These are phyloP conservation scores for Clarkia xantiana DNA, from an alignment of 345 rosid species.

Conservation along the genomic window DNA sequence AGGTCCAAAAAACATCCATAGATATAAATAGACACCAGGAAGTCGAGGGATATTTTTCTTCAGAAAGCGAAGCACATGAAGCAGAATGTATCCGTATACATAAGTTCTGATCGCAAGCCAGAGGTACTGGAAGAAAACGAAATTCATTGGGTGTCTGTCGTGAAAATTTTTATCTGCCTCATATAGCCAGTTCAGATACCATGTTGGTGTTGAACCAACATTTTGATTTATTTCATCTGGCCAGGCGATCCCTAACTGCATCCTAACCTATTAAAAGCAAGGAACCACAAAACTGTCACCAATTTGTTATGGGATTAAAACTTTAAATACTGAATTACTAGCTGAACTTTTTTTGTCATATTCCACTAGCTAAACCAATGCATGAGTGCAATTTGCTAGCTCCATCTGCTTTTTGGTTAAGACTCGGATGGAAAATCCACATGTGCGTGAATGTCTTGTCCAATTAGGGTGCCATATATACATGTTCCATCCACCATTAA, in stretches of 20 bases:
- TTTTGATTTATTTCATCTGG: conserved; percentile 67
- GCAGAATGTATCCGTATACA: conserved; percentile 47
- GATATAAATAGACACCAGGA: conserved; percentile 24
- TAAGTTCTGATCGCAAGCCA: conserved; percentile 53
- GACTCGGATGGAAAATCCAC: too few relatives aligned
- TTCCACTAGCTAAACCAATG: background rate
- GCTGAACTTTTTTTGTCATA: too few relatives aligned
- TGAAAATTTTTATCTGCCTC: conserved; percentile 54
- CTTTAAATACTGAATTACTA: too few relatives aligned
- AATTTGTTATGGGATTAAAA: too few relatives aligned
- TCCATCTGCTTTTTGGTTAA: too few relatives aligned
- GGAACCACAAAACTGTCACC: background rate
- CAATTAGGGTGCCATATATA: too few relatives aligned
- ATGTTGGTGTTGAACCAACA: conserved; percentile 64
- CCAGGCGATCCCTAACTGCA: conserved; percentile 81
- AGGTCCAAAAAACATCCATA: conserved; percentile 35
- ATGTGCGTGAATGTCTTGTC: too few relatives aligned
- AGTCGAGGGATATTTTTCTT: conserved; percentile 57
- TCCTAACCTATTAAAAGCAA: conserved; percentile 37
- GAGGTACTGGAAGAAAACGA: conserved; percentile 29
- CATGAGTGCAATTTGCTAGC: background rate
- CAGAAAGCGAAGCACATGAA: conserved; percentile 46
- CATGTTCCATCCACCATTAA: too few relatives aligned
- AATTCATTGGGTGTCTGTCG: conserved; percentile 43
- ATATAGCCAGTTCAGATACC: conserved; percentile 83